Base-by-base conservation (phyloP, 495 filamentous ascomycete genomes). In the Penicillium alfredii region DNA sequence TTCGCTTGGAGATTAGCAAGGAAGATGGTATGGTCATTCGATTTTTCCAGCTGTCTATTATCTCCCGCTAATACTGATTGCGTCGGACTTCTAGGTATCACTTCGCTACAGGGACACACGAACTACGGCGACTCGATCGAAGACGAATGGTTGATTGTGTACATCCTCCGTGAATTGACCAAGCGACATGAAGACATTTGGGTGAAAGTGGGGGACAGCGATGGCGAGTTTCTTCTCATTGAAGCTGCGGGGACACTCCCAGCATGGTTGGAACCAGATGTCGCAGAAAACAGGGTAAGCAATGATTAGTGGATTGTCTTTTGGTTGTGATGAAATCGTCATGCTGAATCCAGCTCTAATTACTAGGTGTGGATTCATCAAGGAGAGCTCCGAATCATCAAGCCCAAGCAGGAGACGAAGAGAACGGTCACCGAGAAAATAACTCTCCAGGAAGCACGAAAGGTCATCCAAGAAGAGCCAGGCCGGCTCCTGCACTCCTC, bases 91-190 rank as follows among this genome's bases (percentile, higher is more conserved):
- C 6, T 46, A 74, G 67, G 61, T 6, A 52, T 60, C 10, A 64
- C 64, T 14, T 66, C 61, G 17, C 68, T 94, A 11, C 70, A 73
- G 32, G 88, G 88, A 7, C 64, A 68, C 28, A 92, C 86, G 4
- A 82, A 88, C 51, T 96, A 83, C 44, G 89, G 89, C 5, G 92
- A 98, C 60, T 88, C 86, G 3, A 79, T 96, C 6, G 92, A 94
- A 51, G 92, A 98, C 53, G 93, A 97, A 66, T 98, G 92, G 92
- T 74, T 96, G 2, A 79, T 96, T 34, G 88, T 96, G 16, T 94
- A 89, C 59, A 58, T 97, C 8, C 73, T 98, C n/a, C 78, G 84
- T 22, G 82, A 88, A 51, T 61, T 96, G 40, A 89, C 80, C 51
- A 82, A 69, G 47, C 60, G 75, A 36, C 86, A 84, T 44, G 69